Evolutionary conservation across 768 basidiomycete species (phyloP).

Genomic region (Lentinula aciculospora): DNA sequence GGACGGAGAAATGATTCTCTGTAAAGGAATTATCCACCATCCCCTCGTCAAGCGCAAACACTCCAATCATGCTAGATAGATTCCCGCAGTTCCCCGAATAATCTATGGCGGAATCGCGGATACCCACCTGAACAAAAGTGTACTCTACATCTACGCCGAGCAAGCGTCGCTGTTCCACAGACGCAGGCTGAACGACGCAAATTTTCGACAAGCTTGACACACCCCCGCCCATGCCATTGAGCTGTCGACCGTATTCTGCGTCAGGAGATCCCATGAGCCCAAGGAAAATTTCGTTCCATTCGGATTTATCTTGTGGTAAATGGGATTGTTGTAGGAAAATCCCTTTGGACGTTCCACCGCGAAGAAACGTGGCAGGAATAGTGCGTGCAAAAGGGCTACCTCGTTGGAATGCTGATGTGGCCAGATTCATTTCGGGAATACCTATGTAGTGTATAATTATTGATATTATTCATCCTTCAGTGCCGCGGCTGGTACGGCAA

Average conservation of each 20-base stretch:
- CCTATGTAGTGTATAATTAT: too few relatives aligned
- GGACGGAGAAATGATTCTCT: conserved; percentile 35
- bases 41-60: conserved; percentile 65
- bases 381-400: not conserved
- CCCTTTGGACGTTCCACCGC: conserved; percentile 78
- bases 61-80: conserved; percentile 66
- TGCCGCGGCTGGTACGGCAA: too few relatives aligned
- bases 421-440: not conserved
- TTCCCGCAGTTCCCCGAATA: conserved; percentile 76
- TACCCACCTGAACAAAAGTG: conserved; percentile 63
- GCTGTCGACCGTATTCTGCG: conserved; percentile 56
- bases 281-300: conserved; percentile 61
- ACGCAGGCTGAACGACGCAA: conserved; percentile 53
- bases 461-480: too few relatives aligned
- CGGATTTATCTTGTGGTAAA: conserved; percentile 42
- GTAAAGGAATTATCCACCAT: conserved; percentile 20
- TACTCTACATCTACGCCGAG: conserved; percentile 59
- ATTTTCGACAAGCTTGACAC: conserved; percentile 73
- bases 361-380: conserved; percentile 48
- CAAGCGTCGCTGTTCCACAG: conserved; percentile 28
- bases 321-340: conserved; percentile 52
- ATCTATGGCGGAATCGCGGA: conserved; percentile 56
- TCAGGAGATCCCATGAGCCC: conserved; percentile 84
- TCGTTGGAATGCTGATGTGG: not conserved
- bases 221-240: conserved; percentile 82